phyloP scores from a whole-genome alignment of 305 asterid species.

The Solanum chacoense region DNA sequence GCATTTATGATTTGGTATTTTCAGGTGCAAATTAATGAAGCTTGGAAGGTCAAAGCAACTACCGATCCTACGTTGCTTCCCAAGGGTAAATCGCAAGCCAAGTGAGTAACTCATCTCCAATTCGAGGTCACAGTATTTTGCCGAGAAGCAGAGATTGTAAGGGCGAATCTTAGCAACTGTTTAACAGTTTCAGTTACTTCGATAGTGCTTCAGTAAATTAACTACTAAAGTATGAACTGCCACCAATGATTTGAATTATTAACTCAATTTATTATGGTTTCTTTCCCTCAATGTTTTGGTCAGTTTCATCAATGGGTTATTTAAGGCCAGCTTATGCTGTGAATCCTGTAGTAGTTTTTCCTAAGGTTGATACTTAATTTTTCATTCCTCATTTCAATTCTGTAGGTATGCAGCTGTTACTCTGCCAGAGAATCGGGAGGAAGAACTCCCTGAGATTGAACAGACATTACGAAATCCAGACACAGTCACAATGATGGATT shows the following conservation, averaged over 20 bases:
- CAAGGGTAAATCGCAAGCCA: constrained; percentile 66
- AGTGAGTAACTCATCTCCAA: constrained; percentile 33
- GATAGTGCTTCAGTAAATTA: background rate
- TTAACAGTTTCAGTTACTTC: background rate
- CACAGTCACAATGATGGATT: constrained; percentile 40
- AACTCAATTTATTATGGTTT: background rate
- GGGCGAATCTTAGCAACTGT: background rate
- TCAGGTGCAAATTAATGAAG: constrained; percentile 82
- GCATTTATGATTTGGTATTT: background rate
- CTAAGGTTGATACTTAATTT: background rate
- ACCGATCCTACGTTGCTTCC: constrained; percentile 65
- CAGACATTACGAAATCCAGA: constrained; percentile 32
- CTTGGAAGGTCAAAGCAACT: constrained; percentile 67
- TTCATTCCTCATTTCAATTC: background rate
- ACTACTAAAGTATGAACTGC: background rate
- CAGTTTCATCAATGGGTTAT: background rate
- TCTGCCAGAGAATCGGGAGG: constrained; percentile 43
- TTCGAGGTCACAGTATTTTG: background rate
- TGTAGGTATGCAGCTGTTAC: constrained; percentile 54
- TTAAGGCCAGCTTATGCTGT: background rate
- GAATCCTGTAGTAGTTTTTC: background rate
- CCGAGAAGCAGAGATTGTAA: background rate
- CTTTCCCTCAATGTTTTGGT: background rate
- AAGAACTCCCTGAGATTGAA: constrained; percentile 52
- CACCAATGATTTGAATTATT: background rate